phyloP scores from a whole-genome alignment of 164 flowering plant genomes.

The Euptelea pleiosperma region DNA sequence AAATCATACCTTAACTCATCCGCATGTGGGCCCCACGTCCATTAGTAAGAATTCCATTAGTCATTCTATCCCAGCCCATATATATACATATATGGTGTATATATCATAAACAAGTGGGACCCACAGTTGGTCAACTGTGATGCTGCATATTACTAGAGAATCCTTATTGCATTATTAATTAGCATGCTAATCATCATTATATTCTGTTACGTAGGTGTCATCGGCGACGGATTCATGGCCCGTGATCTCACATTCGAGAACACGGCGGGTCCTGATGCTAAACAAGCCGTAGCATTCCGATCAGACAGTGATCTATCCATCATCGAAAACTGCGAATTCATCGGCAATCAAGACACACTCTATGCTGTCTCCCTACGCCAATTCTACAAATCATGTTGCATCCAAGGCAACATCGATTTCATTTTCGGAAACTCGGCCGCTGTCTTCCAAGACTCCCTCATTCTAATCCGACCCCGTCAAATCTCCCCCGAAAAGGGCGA shows the following conservation, averaged over 20 bases:
- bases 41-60: no score
- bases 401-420: constrained; percentile 85
- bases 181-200: no score
- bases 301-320: constrained; percentile 66
- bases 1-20: no score
- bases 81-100: no score
- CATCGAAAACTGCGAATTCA: constrained; percentile 62
- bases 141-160: no score
- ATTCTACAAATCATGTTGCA: constrained; percentile 59
- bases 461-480: constrained; percentile 58
- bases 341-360: constrained; percentile 82
- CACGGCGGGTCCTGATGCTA: constrained; percentile 72
- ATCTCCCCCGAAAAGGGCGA: constrained; percentile 56
- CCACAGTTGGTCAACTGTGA: no score
- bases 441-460: constrained; percentile 54
- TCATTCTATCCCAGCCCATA: no score
- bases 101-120: no score
- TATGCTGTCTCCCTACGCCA: constrained; percentile 74
- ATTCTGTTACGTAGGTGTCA: constrained; percentile 36
- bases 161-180: no score
- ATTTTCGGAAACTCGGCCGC: constrained; percentile 80
- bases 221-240: constrained; percentile 86
- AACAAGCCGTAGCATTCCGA: constrained; percentile 82
- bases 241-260: constrained; percentile 61
- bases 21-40: no score